Percentiles rank a stretch among this genome's conserved stretches.
Evolutionary conservation across 2,329 filamentous ascomycete species (phyloP).

Genomic region (Fusarium tupiense): DNA sequence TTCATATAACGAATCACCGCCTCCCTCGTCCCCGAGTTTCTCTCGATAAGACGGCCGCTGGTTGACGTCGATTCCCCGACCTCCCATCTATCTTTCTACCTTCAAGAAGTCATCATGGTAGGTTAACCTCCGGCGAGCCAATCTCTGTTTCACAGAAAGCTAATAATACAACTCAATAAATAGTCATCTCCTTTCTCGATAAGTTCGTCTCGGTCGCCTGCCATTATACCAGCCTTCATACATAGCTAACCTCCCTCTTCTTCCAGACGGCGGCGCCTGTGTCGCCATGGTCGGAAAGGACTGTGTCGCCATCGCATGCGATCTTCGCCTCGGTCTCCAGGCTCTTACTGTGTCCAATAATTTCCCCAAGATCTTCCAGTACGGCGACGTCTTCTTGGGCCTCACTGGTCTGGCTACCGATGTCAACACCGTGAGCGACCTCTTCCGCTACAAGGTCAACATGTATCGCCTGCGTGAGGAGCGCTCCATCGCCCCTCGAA

Average conservation of each 20-base stretch:
- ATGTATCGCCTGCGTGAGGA: conserved; percentile 99
- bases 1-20: not conserved
- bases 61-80: conserved; percentile 39
- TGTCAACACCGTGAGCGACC: conserved; percentile 91
- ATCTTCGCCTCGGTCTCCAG: conserved; percentile 96
- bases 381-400: conserved; percentile 93
- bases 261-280: conserved; percentile 84
- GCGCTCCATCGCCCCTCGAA: conserved; percentile 92
- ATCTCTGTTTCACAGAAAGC: conserved; percentile 22
- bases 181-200: conserved; percentile 94
- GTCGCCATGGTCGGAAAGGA: conserved; percentile 99
- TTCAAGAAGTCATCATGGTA: conserved; percentile 45
- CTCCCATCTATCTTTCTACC: conserved; percentile 32
- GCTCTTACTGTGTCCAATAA: conserved; percentile 98
- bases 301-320: conserved; percentile 99
- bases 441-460: conserved; percentile 99
- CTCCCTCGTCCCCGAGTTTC: conserved; percentile 5
- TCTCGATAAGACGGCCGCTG: conserved; percentile 23
- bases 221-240: conserved; percentile 1
- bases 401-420: conserved; percentile 97
- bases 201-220: conserved; percentile 67
- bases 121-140: not conserved
- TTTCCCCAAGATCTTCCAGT: conserved; percentile 99
- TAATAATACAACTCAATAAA: conserved; percentile 43
- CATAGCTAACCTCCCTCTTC: conserved; percentile 28